Base-by-base conservation (phyloP, 164 flowering plant species). In the Amborella trichopoda region DNA sequence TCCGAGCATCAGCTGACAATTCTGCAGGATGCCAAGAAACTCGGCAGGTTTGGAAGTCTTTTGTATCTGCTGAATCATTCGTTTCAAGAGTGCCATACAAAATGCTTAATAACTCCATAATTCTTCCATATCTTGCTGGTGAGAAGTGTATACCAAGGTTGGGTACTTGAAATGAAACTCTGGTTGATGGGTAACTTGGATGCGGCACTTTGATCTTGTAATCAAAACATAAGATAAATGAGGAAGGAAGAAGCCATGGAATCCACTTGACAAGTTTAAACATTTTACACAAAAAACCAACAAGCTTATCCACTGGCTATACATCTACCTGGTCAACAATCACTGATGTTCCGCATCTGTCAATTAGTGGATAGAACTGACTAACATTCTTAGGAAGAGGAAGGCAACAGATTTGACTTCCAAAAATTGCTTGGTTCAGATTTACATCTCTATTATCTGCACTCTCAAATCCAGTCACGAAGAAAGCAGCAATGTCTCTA, bases 401-500 rank as follows among this genome's bases (percentile, higher is more conserved):
- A 54, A 70, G 59, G 26, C 32, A 14, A 5, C 59, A 30, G 37
- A 66, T 43, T 38, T 54, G 68, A 42, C 51, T 30, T 48, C 30
- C 37, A 56, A 49, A 26, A 39, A 27, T 50, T 40, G 73, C 61
- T 43, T 54, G 19, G 48, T 55, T 53, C 55, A 60, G 55, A 53
- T 5, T 20, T 14, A 4, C 8, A 37, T 4, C n/a, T 37, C 61
- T 56, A 65, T 71, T 68, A 30, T 52, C 62, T 27, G 60, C 70
- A 53, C 45, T 36, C 16, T 64, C 71, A 53, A 76, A 64, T 60
- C 62, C 70, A 62, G 70, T 74, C 25, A 68, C 68, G 47, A 82
- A 84, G 46, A 79, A 77, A 14, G 99, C 99, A 65, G 95, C 86
- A 62, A 93, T 80, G 54, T 93, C 99, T 67, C 95, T 77, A 59